These are phyloP conservation scores for Jacaranda mimosifolia DNA, from an alignment of 257 asterid species.

Conservation along the genomic window DNA sequence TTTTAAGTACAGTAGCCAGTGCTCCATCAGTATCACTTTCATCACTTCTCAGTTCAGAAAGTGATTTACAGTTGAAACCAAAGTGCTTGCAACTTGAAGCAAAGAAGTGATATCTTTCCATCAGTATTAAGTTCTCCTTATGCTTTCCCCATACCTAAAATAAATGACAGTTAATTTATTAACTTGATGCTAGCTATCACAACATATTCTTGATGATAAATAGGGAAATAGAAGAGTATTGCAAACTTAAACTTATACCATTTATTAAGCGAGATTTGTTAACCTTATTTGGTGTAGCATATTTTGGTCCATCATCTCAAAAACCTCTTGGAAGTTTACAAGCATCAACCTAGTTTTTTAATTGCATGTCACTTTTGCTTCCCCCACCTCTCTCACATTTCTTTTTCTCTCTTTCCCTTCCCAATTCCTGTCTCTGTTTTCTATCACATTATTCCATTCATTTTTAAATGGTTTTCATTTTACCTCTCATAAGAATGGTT, in stretches of 20 bases:
- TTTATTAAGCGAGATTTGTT: background rate
- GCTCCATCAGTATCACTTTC: constrained; percentile 93
- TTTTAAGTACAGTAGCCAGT: constrained; percentile 70
- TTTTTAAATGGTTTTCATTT: background rate
- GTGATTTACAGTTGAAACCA: constrained; percentile 71
- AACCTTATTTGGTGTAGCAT: background rate
- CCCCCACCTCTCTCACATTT: background rate
- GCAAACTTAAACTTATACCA: constrained; percentile 12
- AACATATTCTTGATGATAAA: background rate
- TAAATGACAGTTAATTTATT: constrained; percentile 3
- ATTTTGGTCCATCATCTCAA: background rate
- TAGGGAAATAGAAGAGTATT: background rate
- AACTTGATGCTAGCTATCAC: constrained; percentile 8
- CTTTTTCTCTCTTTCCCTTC: background rate
- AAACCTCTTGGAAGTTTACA: background rate
- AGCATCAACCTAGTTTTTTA: background rate
- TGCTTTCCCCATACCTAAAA: constrained; percentile 88
- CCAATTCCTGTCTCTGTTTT: background rate
- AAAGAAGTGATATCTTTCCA: constrained; percentile 91
- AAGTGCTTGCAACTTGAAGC: constrained; percentile 89
- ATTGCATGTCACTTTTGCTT: background rate
- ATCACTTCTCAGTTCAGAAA: constrained; percentile 67
- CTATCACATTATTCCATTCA: background rate
- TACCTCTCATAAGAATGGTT: background rate
- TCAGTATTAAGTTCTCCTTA: constrained; percentile 80